phyloP scores from a whole-genome alignment of 768 basidiomycete genomes.

The Chalciporus piperatus region DNA sequence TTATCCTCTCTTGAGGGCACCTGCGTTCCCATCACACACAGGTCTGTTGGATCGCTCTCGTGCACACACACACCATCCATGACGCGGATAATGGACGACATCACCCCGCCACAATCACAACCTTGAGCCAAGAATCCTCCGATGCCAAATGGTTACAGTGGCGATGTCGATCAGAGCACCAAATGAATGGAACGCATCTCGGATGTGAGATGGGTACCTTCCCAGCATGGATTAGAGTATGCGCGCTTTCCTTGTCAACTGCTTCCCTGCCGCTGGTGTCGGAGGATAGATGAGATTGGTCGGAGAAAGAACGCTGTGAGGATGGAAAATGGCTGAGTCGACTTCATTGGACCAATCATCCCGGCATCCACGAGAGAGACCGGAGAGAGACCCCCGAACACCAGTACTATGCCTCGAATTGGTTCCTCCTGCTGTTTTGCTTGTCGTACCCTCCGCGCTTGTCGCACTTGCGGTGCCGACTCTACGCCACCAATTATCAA shows the following conservation, averaged over 20 bases:
- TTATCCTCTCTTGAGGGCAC: too few species aligned
- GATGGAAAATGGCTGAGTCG: background rate
- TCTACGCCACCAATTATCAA: conserved; percentile 31
- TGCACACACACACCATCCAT: too few species aligned
- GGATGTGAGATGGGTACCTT: background rate
- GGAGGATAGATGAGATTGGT: conserved; percentile 6
- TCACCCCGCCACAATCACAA: background rate
- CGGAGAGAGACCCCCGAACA: conserved; percentile 14
- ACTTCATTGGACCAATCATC: background rate
- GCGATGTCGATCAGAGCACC: conserved; percentile 1
- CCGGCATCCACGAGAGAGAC: conserved; percentile 7
- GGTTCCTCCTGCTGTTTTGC: conserved; percentile 9
- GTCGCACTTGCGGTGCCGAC: conserved; percentile 24
- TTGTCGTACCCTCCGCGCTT: conserved; percentile 29
- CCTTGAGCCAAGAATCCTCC: background rate
- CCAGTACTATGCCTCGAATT: conserved; percentile 23
- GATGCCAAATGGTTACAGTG: background rate
- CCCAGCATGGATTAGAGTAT: conserved; percentile 3
- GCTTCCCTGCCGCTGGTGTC: conserved; percentile 15
- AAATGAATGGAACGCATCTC: background rate
- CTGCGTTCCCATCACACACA: too few species aligned
- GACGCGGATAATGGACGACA: too few species aligned
- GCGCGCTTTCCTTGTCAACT: background rate
- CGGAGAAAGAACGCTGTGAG: background rate
- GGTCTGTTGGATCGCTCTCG: too few species aligned